Evolutionary conservation across 2,329 filamentous ascomycete genomes (phyloP).

Genomic region (Neoarthrinium moseri): DNA sequence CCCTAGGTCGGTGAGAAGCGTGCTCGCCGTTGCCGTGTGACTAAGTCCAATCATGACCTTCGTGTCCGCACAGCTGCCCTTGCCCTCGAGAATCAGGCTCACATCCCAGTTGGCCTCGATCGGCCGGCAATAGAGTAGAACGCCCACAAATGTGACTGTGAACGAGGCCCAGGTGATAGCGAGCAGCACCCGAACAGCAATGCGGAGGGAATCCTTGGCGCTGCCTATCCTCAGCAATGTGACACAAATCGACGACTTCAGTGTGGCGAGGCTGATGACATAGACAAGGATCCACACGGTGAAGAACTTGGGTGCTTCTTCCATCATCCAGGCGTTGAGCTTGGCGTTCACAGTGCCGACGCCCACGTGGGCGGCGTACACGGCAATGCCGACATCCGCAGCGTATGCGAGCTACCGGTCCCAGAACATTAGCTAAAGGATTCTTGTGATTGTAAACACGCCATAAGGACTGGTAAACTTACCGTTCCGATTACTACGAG

Average conservation of each 20-base stretch:
- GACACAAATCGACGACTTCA: conserved; percentile 34
- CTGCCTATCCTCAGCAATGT: conserved; percentile 32
- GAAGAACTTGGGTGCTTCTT: conserved; percentile 18
- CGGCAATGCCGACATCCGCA: conserved; percentile 11
- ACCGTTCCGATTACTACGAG: conserved; percentile 2
- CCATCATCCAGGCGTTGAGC: conserved; percentile 20
- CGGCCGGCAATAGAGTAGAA: conserved; percentile 29
- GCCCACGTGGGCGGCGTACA: conserved; percentile 15
- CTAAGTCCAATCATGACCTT: conserved; percentile 21
- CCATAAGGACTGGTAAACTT: background rate
- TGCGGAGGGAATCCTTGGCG: conserved; percentile 16
- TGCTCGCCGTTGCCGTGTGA: conserved; percentile 28
- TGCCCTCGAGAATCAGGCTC: conserved; percentile 25
- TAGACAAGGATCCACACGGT: conserved; percentile 27
- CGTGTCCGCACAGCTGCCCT: conserved; percentile 15
- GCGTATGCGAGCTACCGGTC: conserved; percentile 9
- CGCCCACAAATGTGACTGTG: conserved; percentile 29
- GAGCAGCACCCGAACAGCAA: conserved; percentile 17
- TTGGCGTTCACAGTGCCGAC: conserved; percentile 19
- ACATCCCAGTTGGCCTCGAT: conserved; percentile 27
- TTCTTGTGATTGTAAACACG: background rate
- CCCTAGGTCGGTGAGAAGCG: conserved; percentile 31
- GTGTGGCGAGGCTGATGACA: conserved; percentile 18
- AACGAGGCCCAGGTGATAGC: conserved; percentile 23
- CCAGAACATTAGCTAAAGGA: background rate